Evolutionary conservation across 305 asterid species (phyloP).

Genomic region (Solanum chacoense): DNA sequence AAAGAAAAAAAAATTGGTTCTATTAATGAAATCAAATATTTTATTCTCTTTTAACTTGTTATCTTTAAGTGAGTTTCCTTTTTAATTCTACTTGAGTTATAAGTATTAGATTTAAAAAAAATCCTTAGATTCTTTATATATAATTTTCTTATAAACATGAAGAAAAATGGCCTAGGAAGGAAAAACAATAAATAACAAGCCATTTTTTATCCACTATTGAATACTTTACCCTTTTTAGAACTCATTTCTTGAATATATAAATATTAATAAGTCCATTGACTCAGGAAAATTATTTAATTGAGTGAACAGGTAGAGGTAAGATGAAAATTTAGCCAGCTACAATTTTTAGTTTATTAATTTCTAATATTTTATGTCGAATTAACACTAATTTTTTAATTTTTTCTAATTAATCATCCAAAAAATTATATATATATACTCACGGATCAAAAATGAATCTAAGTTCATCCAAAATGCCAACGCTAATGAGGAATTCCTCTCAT

Average conservation of each 20-base stretch:
- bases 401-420: neutral
- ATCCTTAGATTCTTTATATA: neutral
- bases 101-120: neutral
- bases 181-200: neutral
- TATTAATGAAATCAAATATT: neutral
- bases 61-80: neutral
- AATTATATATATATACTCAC: neutral
- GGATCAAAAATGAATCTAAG: neutral
- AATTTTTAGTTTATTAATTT: too few relatives aligned
- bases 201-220: neutral
- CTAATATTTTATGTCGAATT: neutral
- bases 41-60: neutral
- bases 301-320: neutral
- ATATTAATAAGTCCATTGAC: neutral
- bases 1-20: too few relatives aligned
- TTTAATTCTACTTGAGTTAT: neutral
- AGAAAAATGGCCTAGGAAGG: neutral
- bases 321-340: too few relatives aligned
- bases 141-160: neutral
- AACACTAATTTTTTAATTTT: fast-evolving
- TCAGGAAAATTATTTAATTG: neutral
- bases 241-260: neutral
- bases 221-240: neutral
- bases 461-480: neutral
- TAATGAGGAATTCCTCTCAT: too few relatives aligned